Conservation (phyloP, 2,329 filamentous ascomycete genomes). For the Paracoccidioides lutzii region DNA sequence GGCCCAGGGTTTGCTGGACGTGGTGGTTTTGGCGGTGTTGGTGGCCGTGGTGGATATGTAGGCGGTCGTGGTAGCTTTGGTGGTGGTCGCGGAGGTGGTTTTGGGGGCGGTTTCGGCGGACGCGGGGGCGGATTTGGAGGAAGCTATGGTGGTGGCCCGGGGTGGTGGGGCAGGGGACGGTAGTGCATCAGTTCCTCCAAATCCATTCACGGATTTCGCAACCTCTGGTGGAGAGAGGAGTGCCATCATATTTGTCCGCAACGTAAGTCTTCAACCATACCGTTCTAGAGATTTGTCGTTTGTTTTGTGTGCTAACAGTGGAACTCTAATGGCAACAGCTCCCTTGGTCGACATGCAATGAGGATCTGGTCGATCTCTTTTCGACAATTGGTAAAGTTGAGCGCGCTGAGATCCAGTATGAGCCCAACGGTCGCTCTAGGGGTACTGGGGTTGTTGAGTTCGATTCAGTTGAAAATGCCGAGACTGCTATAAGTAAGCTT, state of each 20-base stretch:
- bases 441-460: conserved; percentile 96
- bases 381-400: conserved; percentile 96
- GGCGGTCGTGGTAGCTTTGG: conserved; percentile 44
- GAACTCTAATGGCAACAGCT: conserved; percentile 44
- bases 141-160: conserved; percentile 30
- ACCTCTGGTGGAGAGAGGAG: conserved; percentile 73
- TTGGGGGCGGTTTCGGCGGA: conserved; percentile 40
- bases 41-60: conserved; percentile 42
- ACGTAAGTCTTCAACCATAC: conserved; percentile 49
- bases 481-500: conserved; percentile 65
- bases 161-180: conserved; percentile 23
- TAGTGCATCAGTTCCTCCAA: conserved; percentile 48
- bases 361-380: conserved; percentile 91
- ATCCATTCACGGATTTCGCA: conserved; percentile 88
- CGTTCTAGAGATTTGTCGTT: neutral
- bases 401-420: conserved; percentile 98
- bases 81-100: conserved; percentile 44
- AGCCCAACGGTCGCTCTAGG: conserved; percentile 86
- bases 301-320: conserved; percentile 11
- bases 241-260: conserved; percentile 86
- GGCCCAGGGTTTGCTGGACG: conserved; percentile 32
- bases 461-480: conserved; percentile 66
- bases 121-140: conserved; percentile 37
- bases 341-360: conserved; percentile 97
- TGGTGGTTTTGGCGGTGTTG: conserved; percentile 26